Evolutionary conservation across 2,329 filamentous ascomycete genomes (phyloP).

Genomic region (Diaporthe sp.): DNA sequence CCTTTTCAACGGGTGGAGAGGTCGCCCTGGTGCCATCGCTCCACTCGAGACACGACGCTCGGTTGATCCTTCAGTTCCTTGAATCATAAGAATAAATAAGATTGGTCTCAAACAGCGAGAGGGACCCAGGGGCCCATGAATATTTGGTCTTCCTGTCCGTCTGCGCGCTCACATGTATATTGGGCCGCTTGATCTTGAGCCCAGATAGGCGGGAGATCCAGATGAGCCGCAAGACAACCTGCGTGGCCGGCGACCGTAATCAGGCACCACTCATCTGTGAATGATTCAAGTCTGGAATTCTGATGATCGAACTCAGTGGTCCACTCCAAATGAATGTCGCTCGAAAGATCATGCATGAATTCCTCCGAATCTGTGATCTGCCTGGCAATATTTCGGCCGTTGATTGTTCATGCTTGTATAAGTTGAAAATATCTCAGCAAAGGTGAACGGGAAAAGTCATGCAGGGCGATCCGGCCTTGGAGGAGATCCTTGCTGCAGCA

Average conservation of each 20-base stretch:
- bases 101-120: not conserved
- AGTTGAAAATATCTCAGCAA: too few relatives aligned
- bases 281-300: not conserved
- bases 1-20: not conserved
- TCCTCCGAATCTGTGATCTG: too few relatives aligned
- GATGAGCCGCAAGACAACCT: not conserved
- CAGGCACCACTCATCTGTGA: not conserved
- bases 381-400: too few relatives aligned
- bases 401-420: not conserved
- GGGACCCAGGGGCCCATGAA: not conserved
- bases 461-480: too few relatives aligned
- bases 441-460: not conserved
- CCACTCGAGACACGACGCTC: not conserved
- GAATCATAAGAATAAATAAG: too few relatives aligned
- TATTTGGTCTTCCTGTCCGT: too few relatives aligned
- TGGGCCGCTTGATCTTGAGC: too few relatives aligned
- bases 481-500: not conserved
- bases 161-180: not conserved
- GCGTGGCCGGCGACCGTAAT: not conserved
- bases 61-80: not conserved
- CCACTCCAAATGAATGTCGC: not conserved
- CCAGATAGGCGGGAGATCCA: not conserved
- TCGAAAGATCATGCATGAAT: not conserved
- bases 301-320: not conserved
- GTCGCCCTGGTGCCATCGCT: not conserved